Evolutionary conservation across 1,284 basidiomycete species (phyloP).

Genomic region (Ganoderma lingzhi): DNA sequence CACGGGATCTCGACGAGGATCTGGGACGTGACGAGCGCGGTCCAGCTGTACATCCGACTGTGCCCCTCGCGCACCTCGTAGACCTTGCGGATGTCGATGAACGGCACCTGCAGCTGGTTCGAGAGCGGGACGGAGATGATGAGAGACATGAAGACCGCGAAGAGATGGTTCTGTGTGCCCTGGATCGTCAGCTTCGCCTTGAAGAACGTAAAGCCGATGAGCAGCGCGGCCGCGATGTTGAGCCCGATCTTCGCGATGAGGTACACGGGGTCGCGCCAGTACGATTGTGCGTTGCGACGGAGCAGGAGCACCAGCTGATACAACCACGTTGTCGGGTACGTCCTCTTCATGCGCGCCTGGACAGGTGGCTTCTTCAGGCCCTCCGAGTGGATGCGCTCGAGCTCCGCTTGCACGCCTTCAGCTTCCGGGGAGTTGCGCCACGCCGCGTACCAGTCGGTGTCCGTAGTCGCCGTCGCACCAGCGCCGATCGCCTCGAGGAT

Average conservation of each 20-base stretch:
- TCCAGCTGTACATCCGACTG: slow-evolving; percentile 87
- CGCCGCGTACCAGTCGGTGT: slow-evolving; percentile 44
- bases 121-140: slow-evolving; percentile 55
- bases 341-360: slow-evolving; percentile 42
- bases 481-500: slow-evolving; percentile 78
- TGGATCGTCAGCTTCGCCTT: slow-evolving; percentile 69
- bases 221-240: slow-evolving; percentile 62
- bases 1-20: slow-evolving; percentile 72
- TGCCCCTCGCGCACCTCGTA: slow-evolving; percentile 74
- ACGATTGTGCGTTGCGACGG: slow-evolving; percentile 58
- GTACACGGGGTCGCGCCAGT: slow-evolving; percentile 78
- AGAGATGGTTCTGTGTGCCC: slow-evolving; percentile 87
- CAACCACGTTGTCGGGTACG: slow-evolving; percentile 59
- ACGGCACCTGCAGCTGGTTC: slow-evolving; percentile 63
- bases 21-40: slow-evolving; percentile 71
- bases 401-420: slow-evolving; percentile 35
- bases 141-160: slow-evolving; percentile 62
- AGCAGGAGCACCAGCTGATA: slow-evolving; percentile 56
- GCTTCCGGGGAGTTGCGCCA: slow-evolving; percentile 45
- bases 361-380: slow-evolving; percentile 42
- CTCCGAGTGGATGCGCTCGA: slow-evolving; percentile 44
- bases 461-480: slow-evolving; percentile 50
- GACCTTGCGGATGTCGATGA: slow-evolving; percentile 60
- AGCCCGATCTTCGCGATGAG: slow-evolving; percentile 77
- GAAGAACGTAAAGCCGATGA: slow-evolving; percentile 80